Conservation (phyloP, 257 asterid species). For the Solanum habrochaites region DNA sequence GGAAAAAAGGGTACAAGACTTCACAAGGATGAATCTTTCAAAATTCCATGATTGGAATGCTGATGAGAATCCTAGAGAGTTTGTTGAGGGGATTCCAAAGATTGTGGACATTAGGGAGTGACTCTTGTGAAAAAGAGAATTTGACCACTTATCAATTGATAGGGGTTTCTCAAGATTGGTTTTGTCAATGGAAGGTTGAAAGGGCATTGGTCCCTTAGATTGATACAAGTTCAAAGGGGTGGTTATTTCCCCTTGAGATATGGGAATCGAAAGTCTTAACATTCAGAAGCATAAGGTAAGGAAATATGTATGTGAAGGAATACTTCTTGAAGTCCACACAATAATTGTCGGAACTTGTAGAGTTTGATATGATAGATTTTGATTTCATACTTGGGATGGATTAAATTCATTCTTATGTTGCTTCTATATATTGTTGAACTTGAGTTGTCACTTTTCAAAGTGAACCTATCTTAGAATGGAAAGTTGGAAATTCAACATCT, state of each 20-base stretch:
- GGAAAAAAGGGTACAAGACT: background rate
- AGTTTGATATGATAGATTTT: background rate
- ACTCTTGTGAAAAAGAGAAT: background rate
- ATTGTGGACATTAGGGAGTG: background rate
- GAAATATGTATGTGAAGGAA: background rate
- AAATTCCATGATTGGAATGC: background rate
- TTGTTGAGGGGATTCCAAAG: background rate
- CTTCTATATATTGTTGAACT: background rate
- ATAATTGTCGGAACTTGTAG: background rate
- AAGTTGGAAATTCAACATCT: too few species aligned
- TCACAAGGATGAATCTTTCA: background rate
- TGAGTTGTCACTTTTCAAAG: background rate
- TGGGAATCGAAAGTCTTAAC: background rate
- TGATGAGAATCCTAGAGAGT: background rate
- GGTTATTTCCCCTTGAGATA: background rate
- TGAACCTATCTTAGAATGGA: too few species aligned
- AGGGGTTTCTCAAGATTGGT: background rate
- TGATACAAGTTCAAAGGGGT: background rate
- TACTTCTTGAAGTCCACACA: background rate
- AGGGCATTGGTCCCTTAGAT: background rate
- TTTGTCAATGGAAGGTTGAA: background rate
- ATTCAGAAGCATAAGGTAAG: background rate
- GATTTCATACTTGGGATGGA: too few species aligned
- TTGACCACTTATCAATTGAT: background rate
- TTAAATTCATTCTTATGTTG: background rate